phyloP scores from a whole-genome alignment of 306 rosid genomes.

The Hippophae gyantsensis region DNA sequence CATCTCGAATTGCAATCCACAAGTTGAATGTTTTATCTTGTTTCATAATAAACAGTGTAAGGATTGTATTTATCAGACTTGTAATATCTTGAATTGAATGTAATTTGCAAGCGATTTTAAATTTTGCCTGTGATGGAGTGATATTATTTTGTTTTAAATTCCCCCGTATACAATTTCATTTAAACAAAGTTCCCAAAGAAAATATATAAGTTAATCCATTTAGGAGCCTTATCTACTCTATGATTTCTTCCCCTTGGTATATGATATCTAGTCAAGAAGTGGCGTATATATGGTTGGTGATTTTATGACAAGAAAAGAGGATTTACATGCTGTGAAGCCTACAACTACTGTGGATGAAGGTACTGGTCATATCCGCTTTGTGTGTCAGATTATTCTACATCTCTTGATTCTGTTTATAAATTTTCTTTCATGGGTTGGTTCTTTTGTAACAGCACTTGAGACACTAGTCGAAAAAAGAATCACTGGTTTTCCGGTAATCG shows the following conservation, averaged over 20 bases:
- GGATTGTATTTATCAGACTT: no score
- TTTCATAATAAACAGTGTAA: no score
- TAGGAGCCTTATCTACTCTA: neutral
- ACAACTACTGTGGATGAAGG: slow-evolving; percentile 92
- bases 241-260: neutral
- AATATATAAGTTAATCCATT: neutral
- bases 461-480: slow-evolving; percentile 79
- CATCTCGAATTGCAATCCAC: no score
- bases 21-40: no score
- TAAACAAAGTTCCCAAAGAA: neutral
- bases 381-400: neutral
- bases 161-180: neutral
- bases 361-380: slow-evolving; percentile 15
- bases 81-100: no score
- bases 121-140: neutral
- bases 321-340: slow-evolving; percentile 71
- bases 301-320: slow-evolving; percentile 72
- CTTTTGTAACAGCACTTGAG: slow-evolving; percentile 68
- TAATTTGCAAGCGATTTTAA: no score
- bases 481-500: slow-evolving; percentile 94
- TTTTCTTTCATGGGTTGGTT: slow-evolving; percentile 7
- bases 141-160: neutral
- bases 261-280: slow-evolving; percentile 44
- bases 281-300: slow-evolving; percentile 79
- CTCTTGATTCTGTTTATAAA: slow-evolving; percentile 10